Base-by-base conservation (phyloP, 495 filamentous ascomycete genomes). In the Amphirosellinia nigrospora region DNA sequence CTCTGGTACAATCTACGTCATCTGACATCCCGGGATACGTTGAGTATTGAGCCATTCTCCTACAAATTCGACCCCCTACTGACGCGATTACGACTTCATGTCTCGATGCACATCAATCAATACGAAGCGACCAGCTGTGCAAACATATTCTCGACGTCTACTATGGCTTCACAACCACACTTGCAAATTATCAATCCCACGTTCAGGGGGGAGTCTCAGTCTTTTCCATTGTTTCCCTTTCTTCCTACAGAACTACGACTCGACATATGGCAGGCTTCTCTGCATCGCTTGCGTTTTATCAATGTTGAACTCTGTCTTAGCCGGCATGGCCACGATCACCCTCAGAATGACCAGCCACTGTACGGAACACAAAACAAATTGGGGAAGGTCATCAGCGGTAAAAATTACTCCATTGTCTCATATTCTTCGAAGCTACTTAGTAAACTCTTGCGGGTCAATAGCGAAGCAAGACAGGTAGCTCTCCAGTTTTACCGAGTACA, bases 401-500 rank as follows among this genome's bases (percentile, higher is more conserved):
- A 11, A 15, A 5, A 64, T 11, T 64, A 50, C n/a, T 21, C 28
- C 13, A 26, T 50, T 21, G n/a, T 32, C 13, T 41, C 13, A 21
- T 11, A n/a, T n/a, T 41, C 41, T 9, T 38, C 41, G 34, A 8
- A 46, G 9, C 43, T 64, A 36, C 62, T 64, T 28, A 48, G 62
- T 26, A 64, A 64, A 36, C 43, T 64, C n/a, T 38, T 64, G 43
- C 62, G 43, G 26, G 62, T 64, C 62, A 64, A 10, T 32, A 46
- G 28, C 19, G 62, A 64, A 48, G 41, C 62, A 48, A 64, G 62
- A 64, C 32, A 46, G 10, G 62, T 43, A 15, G 13, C 62, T 34
- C 62, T 64, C 43, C 41, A 21, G 28, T 52, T 64, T 16, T 64
- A 64, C 32, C 62, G 62, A 48, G 28, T 64, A 9, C 62, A 64